A percentile compares a stretch with the other conserved stretches of the same genome.
Conservation (phyloP, 306 rosid genomes). For the Dryas octopetala region DNA sequence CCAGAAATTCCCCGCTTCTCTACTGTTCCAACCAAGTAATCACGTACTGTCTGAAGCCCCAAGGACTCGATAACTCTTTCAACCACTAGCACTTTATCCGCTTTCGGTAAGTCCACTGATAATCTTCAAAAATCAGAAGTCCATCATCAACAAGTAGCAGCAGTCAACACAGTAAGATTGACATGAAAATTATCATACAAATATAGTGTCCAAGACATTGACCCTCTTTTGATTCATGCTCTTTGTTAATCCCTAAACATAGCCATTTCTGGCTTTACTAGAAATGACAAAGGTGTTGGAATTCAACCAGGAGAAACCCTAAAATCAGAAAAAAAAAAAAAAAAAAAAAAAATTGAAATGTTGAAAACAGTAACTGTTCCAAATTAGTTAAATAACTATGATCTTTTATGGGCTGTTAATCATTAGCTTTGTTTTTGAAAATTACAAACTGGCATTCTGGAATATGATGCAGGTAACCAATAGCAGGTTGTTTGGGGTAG, state of each 20-base stretch:
- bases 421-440: not conserved
- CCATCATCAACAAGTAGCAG: constrained; percentile 22
- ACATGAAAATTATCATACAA: constrained; percentile 17
- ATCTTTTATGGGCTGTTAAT: not conserved
- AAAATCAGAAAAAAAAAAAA: not conserved
- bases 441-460: not conserved
- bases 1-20: constrained; percentile 97
- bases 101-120: constrained; percentile 62
- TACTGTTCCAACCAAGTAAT: constrained; percentile 86
- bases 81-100: constrained; percentile 80
- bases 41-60: constrained; percentile 91
- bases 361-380: not conserved
- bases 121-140: constrained; percentile 44
- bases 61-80: constrained; percentile 86
- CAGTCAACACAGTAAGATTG: constrained; percentile 2
- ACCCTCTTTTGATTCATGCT: not conserved
- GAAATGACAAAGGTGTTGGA: not conserved
- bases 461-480: not conserved
- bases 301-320: not conserved
- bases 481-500: not conserved
- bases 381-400: not conserved
- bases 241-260: not conserved
- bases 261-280: too few relatives aligned
- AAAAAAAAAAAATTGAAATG: not conserved
- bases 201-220: not conserved